A percentile compares a stretch with the other conserved stretches of the same genome.
phyloP scores from a whole-genome alignment of 169 alveolate species.

The Plasmodium vinckei region DNA sequence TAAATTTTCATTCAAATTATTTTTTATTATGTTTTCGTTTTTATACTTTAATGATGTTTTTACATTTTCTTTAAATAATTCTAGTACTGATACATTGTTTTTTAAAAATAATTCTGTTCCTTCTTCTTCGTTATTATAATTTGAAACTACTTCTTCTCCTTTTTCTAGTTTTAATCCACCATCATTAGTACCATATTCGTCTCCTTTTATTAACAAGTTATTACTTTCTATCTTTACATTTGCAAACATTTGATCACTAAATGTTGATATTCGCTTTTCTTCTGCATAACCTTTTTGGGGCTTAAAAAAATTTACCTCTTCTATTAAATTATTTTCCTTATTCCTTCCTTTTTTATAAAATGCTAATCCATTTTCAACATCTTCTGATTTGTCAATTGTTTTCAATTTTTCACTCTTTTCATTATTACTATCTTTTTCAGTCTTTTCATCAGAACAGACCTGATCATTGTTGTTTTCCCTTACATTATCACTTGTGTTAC shows the following conservation, averaged over 20 bases:
- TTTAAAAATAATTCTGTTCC: slow-evolving; percentile 16
- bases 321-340: not conserved
- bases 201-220: slow-evolving; percentile 4
- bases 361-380: not conserved
- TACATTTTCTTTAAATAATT: slow-evolving; percentile 60
- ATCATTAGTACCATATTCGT: not conserved
- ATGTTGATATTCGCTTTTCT: slow-evolving; percentile 22
- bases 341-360: not conserved
- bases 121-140: slow-evolving; percentile 15
- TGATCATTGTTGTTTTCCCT: not conserved
- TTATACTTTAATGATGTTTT: slow-evolving; percentile 29
- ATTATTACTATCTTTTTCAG: not conserved
- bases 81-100: slow-evolving; percentile 33
- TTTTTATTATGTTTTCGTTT: slow-evolving; percentile 63
- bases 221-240: slow-evolving; percentile 30
- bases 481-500: not conserved
- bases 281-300: slow-evolving; percentile 26
- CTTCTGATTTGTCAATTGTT: not conserved
- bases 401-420: not conserved
- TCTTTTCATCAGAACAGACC: too few species aligned
- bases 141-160: not conserved
- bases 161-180: not conserved
- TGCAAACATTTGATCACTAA: slow-evolving; percentile 69
- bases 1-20: slow-evolving; percentile 42
- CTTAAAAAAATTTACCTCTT: slow-evolving; percentile 45